Base-by-base conservation (phyloP, 2,329 filamentous ascomycete species). In the Rhinocladiella similis region DNA sequence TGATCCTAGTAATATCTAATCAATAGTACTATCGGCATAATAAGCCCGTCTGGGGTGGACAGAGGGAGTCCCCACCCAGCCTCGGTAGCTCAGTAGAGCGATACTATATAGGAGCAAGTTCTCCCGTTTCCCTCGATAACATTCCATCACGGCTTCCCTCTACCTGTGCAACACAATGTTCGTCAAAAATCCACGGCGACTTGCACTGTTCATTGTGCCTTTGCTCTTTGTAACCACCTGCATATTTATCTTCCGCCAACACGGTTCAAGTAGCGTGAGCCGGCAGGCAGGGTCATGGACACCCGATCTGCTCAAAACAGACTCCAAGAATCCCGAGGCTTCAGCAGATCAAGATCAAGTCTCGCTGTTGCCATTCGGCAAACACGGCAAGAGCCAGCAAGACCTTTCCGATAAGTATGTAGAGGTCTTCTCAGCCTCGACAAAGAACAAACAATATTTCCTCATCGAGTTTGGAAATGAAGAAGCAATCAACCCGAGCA, bases 401-500 rank as follows among this genome's bases (percentile, higher is more conserved):
- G 72, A 70, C 10, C 70, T 64, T 60, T 70, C 13, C 75, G 73
- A 2, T 70, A 80, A 2, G 2, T 66, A 70, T 51, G 58, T 57
- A 9, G 57, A 77, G 58, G 59, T 83, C 41, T 78, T 72, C 63
- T 84, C 82, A 0, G 39, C 68, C 2, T 78, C 80, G 0, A 81
- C 76, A 0, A 47, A 57, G 1, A 71, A 82, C 61, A 69, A 66
- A 33, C 76, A 72, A 29, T 84, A 75, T 70, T 83, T 83, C 61
- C 59, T 62, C 22, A 75, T 85, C 65, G 67, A 73, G 14, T 82
- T 84, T 59, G 73, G 70, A 10, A 67, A 68, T 33, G 63, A 72
- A 5, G 53, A 64, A 5, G 72, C 73, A 29, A 75, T 80, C 54
- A 85, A 84, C 57, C 81, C 83, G 14, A 85, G 80, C 67, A 77